These are phyloP conservation scores for Hypericum perforatum DNA, from an alignment of 345 rosid genomes.

Conservation along the genomic window DNA sequence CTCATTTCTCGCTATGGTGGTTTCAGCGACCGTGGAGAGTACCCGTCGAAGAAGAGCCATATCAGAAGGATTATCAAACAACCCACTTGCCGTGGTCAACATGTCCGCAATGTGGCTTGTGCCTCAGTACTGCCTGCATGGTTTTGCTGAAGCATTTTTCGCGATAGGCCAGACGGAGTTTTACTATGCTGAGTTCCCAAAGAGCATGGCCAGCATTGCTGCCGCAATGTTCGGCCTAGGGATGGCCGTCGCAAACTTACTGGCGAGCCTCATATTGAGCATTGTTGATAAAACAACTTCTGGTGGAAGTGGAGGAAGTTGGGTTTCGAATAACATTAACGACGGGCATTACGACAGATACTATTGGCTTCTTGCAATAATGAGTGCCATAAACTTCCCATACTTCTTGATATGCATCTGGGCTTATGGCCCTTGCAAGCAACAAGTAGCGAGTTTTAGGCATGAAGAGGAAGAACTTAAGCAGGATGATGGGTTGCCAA, in stretches of 20 bases:
- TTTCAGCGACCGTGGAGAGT: constrained; percentile 48
- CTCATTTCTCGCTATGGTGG: constrained; percentile 50
- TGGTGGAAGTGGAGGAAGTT: constrained; percentile 38
- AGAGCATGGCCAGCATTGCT: constrained; percentile 68
- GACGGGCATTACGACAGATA: constrained; percentile 62
- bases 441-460: constrained; percentile 24
- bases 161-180: constrained; percentile 73
- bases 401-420: constrained; percentile 58
- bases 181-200: constrained; percentile 69
- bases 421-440: constrained; percentile 59
- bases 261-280: constrained; percentile 47
- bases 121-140: constrained; percentile 52
- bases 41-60: constrained; percentile 49
- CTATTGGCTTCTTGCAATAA: constrained; percentile 49
- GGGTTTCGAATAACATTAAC: constrained; percentile 68
- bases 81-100: constrained; percentile 25
- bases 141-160: constrained; percentile 61
- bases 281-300: constrained; percentile 29
- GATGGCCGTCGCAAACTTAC: constrained; percentile 49
- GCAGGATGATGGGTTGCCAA: constrained; percentile 9
- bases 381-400: constrained; percentile 32
- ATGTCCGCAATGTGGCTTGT: constrained; percentile 81
- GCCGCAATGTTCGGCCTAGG: constrained; percentile 51
- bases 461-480: constrained; percentile 25
- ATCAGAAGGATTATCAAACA: constrained; percentile 36